Conservation (phyloP, 2,329 filamentous ascomycete genomes). For the Dactylellina sp. region DNA sequence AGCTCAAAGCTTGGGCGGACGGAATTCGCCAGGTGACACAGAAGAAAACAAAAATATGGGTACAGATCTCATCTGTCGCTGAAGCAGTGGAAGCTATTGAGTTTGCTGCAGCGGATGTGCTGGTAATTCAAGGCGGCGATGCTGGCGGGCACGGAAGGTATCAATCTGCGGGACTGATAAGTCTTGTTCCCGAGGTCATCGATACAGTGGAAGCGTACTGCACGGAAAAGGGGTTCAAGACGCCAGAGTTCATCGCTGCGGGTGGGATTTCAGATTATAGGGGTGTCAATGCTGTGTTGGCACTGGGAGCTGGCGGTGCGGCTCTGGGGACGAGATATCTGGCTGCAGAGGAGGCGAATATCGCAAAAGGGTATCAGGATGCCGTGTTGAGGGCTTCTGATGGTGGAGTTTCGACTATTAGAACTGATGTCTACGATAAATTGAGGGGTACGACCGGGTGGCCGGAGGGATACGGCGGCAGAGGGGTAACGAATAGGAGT, state of each 20-base stretch:
- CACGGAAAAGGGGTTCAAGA: background rate
- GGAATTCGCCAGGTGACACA: slow-evolving; percentile 57
- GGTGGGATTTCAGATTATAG: slow-evolving; percentile 64
- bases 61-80: slow-evolving; percentile 62
- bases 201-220: slow-evolving; percentile 59
- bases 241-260: slow-evolving; percentile 58
- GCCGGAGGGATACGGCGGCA: slow-evolving; percentile 70
- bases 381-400: slow-evolving; percentile 67
- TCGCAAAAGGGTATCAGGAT: slow-evolving; percentile 65
- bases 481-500: slow-evolving; percentile 71
- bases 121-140: slow-evolving; percentile 63
- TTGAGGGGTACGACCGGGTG: slow-evolving; percentile 71
- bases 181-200: slow-evolving; percentile 62
- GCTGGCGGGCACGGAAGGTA: slow-evolving; percentile 63
- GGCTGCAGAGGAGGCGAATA: slow-evolving; percentile 66
- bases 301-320: slow-evolving; percentile 64
- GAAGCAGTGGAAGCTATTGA: slow-evolving; percentile 60
- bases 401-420: slow-evolving; percentile 68
- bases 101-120: slow-evolving; percentile 61
- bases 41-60: slow-evolving; percentile 39
- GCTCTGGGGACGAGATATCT: slow-evolving; percentile 68
- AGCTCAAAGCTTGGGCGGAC: slow-evolving; percentile 61
- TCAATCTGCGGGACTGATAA: slow-evolving; percentile 61
- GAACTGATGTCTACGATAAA: slow-evolving; percentile 68
- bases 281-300: slow-evolving; percentile 62